phyloP scores from a whole-genome alignment of 352 stramenopile genomes.

The Globisporangium iwayamae region DNA sequence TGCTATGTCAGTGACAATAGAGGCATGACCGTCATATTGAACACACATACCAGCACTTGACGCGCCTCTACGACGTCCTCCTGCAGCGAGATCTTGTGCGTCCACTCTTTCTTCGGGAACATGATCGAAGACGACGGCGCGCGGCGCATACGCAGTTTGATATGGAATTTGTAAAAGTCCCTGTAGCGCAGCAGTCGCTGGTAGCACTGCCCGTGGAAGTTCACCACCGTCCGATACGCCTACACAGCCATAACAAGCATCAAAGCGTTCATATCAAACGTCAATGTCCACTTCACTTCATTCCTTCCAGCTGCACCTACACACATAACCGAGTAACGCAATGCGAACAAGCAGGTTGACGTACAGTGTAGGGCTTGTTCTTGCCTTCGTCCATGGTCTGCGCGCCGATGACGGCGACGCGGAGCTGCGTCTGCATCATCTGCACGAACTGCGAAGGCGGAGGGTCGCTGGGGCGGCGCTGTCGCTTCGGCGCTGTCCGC shows the following conservation, averaged over 20 bases:
- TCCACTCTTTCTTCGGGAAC: conserved; percentile 57
- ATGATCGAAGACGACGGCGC: conserved; percentile 18
- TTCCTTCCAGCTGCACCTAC: neutral
- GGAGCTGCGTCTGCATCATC: conserved; percentile 36
- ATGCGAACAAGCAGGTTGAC: neutral
- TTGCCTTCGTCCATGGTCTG: conserved; percentile 39
- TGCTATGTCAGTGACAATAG: neutral
- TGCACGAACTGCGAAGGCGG: neutral
- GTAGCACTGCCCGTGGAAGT: conserved; percentile 59
- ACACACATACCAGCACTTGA: conserved; percentile 54
- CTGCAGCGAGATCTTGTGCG: conserved; percentile 43
- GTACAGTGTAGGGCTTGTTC: conserved; percentile 48
- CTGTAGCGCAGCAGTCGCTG: conserved; percentile 68
- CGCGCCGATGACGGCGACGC: conserved; percentile 64
- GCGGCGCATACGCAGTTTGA: conserved; percentile 35
- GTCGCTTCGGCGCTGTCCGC: neutral
- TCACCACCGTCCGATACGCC: conserved; percentile 71
- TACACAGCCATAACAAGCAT: conserved; percentile 7
- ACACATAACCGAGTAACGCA: neutral
- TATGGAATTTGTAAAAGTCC: conserved; percentile 52
- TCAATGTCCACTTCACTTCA: neutral
- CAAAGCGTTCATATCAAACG: neutral
- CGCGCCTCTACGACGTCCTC: conserved; percentile 59
- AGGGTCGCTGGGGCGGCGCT: neutral
- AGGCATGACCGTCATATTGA: neutral